Base-by-base conservation (phyloP, 768 basidiomycete species). In the Sarcodon aspratus region DNA sequence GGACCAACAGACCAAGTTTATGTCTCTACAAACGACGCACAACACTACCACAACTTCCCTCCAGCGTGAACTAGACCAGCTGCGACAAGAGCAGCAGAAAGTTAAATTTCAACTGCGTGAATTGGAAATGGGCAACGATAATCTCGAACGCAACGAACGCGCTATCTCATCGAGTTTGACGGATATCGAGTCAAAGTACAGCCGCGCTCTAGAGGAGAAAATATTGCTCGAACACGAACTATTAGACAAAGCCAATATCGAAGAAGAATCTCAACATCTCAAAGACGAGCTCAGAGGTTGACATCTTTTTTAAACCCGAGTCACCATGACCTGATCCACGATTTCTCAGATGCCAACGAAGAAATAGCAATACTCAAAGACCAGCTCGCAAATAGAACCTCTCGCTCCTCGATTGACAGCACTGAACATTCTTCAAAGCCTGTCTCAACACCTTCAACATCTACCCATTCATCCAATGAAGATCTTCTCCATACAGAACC, bases 101-200 rank as follows among this genome's bases (percentile, higher is more conserved):
- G 64, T 77, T 52, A 86, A 86, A 65, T 69, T 85, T 17, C 81
- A 85, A 59, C 67, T 92, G 13, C 78, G 88, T 17, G 90, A 97
- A 63, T 71, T 96, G 32, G 95, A 98, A 67, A 86, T 98, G 80
- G 95, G 95, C 44, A 97, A 96, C 59, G 96, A 99, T 59, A 94
- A 98, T 67, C 72, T 99, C 50, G 96, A 98, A 62, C 76, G 93
- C 53, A 94, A 86, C 63, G 95, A 97, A 61, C 79, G 96, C 31
- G 87, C 86, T 46, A 84, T 88, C 37, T 78, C 85, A 8, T 89
- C 85, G 45, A 86, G 78, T 57, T 66, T 94, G 56, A 85, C 84
- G 4, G 86, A 88, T 61, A 72, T 90, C 57, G 93, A 96, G 67
- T 71, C 78, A 56, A 91, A 85, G 63, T 95, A 98, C 68, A 82